Evolutionary conservation across 2,329 filamentous ascomycete species (phyloP).

Genomic region (Penicillium sp.): DNA sequence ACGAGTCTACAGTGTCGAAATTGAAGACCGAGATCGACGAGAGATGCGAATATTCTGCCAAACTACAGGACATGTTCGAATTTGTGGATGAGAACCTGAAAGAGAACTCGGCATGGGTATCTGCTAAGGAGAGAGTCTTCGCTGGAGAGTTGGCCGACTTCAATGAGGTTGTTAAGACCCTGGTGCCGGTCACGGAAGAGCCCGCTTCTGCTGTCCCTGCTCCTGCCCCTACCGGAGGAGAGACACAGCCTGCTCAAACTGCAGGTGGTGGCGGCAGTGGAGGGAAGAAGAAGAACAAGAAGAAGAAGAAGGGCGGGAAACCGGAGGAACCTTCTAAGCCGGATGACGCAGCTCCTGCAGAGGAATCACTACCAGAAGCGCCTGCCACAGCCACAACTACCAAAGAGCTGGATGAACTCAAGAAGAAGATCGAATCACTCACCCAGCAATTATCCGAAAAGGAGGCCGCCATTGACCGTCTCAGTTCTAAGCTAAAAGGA

Average conservation of each 20-base stretch:
- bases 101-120: conserved; percentile 30
- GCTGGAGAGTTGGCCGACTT: conserved; percentile 31
- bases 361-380: conserved; percentile 27
- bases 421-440: conserved; percentile 31
- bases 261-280: conserved; percentile 21
- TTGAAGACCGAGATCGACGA: conserved; percentile 38
- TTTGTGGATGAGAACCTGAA: conserved; percentile 36
- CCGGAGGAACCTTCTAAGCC: conserved; percentile 31
- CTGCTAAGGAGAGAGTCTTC: conserved; percentile 26
- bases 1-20: conserved; percentile 42
- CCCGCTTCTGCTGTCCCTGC: conserved; percentile 2
- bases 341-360: conserved; percentile 12
- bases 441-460: conserved; percentile 45
- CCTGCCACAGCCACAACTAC: conserved; percentile 17
- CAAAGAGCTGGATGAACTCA: conserved; percentile 24
- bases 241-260: conserved; percentile 15
- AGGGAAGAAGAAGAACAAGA: conserved; percentile 69
- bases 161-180: conserved; percentile 28
- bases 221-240: conserved; percentile 14
- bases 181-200: conserved; percentile 19
- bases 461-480: conserved; percentile 61
- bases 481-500: conserved; percentile 64
- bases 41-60: conserved; percentile 30
- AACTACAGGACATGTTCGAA: conserved; percentile 29
- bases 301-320: conserved; percentile 70